A percentile compares a stretch with the other conserved stretches of the same genome.
These are phyloP conservation scores for Phyllosticta citrichinensis DNA, from an alignment of 2,329 filamentous ascomycete genomes.

Conservation along the genomic window DNA sequence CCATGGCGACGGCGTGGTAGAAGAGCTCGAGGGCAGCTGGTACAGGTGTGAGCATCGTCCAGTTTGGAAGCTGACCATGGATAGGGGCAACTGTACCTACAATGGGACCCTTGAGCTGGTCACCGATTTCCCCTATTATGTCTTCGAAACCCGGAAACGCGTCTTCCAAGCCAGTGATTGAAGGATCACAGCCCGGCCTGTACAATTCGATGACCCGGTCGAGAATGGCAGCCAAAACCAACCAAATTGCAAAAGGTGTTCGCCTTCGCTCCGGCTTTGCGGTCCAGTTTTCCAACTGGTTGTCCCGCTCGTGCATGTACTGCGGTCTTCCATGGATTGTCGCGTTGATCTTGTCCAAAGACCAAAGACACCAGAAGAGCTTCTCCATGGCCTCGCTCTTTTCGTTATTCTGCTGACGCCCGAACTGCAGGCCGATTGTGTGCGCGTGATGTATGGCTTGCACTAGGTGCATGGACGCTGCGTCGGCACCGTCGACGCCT, in stretches of 20 bases:
- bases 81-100: conserved; percentile 21
- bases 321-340: conserved; percentile 38
- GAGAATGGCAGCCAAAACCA: conserved; percentile 35
- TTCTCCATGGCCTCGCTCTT: conserved; percentile 33
- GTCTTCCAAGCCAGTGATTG: conserved; percentile 38
- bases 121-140: conserved; percentile 30
- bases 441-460: conserved; percentile 42
- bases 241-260: conserved; percentile 39
- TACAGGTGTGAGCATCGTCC: not conserved
- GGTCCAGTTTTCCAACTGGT: conserved; percentile 33
- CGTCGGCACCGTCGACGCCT: conserved; percentile 37
- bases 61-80: not conserved
- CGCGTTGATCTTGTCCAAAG: conserved; percentile 38
- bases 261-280: conserved; percentile 33
- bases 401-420: conserved; percentile 18
- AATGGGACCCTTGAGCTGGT: conserved; percentile 27
- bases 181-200: conserved; percentile 30
- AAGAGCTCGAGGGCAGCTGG: conserved; percentile 38
- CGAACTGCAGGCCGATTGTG: conserved; percentile 38
- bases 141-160: conserved; percentile 37
- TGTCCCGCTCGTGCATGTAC: conserved; percentile 39
- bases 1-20: conserved; percentile 47
- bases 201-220: conserved; percentile 40
- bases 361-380: conserved; percentile 42
- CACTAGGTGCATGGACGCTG: conserved; percentile 36